Conservation (phyloP, 495 filamentous ascomycete species). For the Aspergillus heteromorphus region DNA sequence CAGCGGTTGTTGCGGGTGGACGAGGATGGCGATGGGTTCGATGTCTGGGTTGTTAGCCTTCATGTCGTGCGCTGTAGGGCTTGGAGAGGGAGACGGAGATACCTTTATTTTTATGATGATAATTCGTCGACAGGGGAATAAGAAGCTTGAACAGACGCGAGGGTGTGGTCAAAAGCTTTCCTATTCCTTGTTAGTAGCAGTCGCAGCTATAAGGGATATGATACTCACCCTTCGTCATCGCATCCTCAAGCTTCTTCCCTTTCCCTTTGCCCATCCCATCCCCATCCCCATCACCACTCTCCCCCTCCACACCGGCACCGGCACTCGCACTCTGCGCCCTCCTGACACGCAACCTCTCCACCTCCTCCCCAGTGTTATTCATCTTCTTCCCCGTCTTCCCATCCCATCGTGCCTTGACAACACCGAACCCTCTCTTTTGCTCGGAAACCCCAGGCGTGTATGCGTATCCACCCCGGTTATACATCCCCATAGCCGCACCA, state of each 20-base stretch:
- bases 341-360: not conserved
- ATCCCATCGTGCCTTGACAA: not conserved
- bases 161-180: slow-evolving; percentile 85
- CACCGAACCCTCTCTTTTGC: not conserved
- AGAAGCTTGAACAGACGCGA: slow-evolving; percentile 86
- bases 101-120: slow-evolving; percentile 51
- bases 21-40: slow-evolving; percentile 79
- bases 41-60: slow-evolving; percentile 53
- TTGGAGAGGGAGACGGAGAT: slow-evolving; percentile 6
- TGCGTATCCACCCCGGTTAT: not conserved
- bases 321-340: slow-evolving; percentile 10
- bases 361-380: slow-evolving; percentile 3
- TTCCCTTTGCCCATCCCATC: not conserved
- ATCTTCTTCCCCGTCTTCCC: not conserved
- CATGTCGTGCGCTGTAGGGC: not conserved
- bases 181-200: slow-evolving; percentile 32
- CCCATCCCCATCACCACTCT: not conserved
- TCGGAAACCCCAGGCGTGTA: not conserved
- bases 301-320: not conserved
- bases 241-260: slow-evolving; percentile 27
- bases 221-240: slow-evolving; percentile 59
- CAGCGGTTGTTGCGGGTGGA: slow-evolving; percentile 89
- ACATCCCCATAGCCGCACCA: not conserved
- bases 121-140: slow-evolving; percentile 63
- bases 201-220: not conserved